Conservation (phyloP, 2,329 filamentous ascomycete genomes). For the Pestalotiopsis sp. region DNA sequence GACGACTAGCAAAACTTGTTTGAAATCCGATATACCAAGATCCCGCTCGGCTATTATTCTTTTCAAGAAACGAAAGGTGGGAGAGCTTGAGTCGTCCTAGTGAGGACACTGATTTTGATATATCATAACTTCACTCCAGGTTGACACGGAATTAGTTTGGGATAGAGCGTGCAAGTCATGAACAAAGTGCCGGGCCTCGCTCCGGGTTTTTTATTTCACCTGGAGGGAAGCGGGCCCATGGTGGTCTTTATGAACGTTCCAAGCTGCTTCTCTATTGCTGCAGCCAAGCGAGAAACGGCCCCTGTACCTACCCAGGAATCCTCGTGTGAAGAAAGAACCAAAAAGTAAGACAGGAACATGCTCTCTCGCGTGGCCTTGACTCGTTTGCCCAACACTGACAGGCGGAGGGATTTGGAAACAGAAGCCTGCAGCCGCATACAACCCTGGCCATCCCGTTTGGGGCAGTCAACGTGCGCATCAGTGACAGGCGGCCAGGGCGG, state of each 20-base stretch:
- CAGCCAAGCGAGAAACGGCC: not conserved
- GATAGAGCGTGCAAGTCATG: not conserved
- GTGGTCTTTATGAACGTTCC: not conserved
- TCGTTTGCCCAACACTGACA: not conserved
- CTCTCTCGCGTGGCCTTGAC: not conserved
- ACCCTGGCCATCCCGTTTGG: not conserved
- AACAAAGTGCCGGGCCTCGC: not conserved
- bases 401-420: not conserved
- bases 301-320: not conserved
- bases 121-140: not conserved
- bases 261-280: no score
- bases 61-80: slow-evolving; percentile 1
- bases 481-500: not conserved
- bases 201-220: not conserved
- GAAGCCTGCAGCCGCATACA: slow-evolving; percentile 8
- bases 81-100: not conserved
- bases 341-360: not conserved
- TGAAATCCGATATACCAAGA: not conserved
- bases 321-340: not conserved
- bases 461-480: slow-evolving; percentile 6
- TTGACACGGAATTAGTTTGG: not conserved
- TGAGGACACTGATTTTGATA: not conserved
- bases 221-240: not conserved
- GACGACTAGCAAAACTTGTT: not conserved
- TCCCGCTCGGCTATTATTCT: slow-evolving; percentile 6